Conservation (phyloP, 139 green algal genomes). For the Deuterostichococcus epilithicus region DNA sequence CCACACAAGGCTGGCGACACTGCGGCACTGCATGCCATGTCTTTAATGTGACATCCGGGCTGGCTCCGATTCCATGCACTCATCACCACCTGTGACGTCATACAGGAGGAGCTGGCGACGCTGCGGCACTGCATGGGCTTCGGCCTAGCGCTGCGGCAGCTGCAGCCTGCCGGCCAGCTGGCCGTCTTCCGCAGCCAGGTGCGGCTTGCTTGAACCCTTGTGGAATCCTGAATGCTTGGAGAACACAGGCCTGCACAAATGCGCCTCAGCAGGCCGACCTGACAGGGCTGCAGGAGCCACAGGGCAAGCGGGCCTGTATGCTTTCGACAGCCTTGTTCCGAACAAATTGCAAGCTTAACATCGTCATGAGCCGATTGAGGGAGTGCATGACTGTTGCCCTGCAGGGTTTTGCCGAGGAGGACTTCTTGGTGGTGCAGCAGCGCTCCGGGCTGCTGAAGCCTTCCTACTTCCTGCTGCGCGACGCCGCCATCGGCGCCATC, state of each 20-base stretch:
- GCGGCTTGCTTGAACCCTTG: no score
- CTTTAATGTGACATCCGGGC: no score
- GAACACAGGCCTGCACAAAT: no score
- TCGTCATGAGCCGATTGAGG: background rate
- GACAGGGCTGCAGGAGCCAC: no score
- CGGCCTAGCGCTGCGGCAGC: conserved; percentile 65
- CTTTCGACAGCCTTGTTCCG: no score
- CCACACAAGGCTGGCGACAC: no score
- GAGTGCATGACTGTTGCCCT: background rate
- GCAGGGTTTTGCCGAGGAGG: conserved; percentile 18
- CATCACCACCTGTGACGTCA: background rate
- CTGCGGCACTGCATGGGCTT: conserved; percentile 66
- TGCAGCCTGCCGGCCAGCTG: conserved; percentile 37
- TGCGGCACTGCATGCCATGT: no score
- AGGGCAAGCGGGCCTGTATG: no score
- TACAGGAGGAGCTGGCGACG: conserved; percentile 50
- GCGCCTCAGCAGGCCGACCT: no score
- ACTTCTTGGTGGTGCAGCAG: conserved; percentile 63
- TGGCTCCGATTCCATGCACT: no score
- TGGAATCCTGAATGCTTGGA: no score
- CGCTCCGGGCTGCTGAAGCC: conserved; percentile 72
- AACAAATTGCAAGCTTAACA: no score
- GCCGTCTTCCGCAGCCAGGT: conserved; percentile 38
- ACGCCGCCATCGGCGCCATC: conserved; percentile 47
- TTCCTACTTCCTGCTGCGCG: conserved; percentile 65